A percentile compares a stretch with the other conserved stretches of the same genome.
These are phyloP conservation scores for Hansfordia pulvinata DNA, from an alignment of 2,329 filamentous ascomycete species.

Conservation along the genomic window DNA sequence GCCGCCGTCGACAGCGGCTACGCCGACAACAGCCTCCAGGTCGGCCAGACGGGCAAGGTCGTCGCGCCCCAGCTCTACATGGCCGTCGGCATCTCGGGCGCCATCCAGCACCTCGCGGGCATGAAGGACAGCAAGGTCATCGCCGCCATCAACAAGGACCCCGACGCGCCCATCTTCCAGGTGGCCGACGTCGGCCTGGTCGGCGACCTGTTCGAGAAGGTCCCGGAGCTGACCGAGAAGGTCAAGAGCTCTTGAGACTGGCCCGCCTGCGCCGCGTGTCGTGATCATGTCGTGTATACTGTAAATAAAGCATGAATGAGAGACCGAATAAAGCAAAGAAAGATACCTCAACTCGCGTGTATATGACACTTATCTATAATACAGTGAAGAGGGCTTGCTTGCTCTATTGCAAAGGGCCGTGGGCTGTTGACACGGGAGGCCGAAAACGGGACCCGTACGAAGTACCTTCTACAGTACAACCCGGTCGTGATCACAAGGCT, in stretches of 20 bases:
- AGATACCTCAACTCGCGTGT: background rate
- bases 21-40: constrained; percentile 95
- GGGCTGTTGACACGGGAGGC: too few species aligned
- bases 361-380: constrained; percentile 8
- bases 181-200: constrained; percentile 92
- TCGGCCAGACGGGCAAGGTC: constrained; percentile 97
- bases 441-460: too few species aligned
- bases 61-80: constrained; percentile 93
- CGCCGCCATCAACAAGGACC: constrained; percentile 95
- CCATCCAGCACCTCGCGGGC: constrained; percentile 94
- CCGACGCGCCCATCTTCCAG: constrained; percentile 96
- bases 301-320: constrained; percentile 5
- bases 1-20: constrained; percentile 96
- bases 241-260: constrained; percentile 48
- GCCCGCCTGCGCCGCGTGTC: too few species aligned
- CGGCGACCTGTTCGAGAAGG: constrained; percentile 88
- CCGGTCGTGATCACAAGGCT: too few species aligned
- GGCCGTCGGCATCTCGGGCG: constrained; percentile 89
- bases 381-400: constrained; percentile 2
- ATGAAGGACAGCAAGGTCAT: constrained; percentile 99
- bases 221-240: constrained; percentile 94
- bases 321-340: constrained; percentile 1
- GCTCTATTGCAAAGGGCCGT: too few species aligned
- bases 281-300: constrained; percentile 11
- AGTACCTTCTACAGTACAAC: too few species aligned